Base-by-base conservation (phyloP, 2,329 filamentous ascomycete species). In the Periconia digitata region DNA sequence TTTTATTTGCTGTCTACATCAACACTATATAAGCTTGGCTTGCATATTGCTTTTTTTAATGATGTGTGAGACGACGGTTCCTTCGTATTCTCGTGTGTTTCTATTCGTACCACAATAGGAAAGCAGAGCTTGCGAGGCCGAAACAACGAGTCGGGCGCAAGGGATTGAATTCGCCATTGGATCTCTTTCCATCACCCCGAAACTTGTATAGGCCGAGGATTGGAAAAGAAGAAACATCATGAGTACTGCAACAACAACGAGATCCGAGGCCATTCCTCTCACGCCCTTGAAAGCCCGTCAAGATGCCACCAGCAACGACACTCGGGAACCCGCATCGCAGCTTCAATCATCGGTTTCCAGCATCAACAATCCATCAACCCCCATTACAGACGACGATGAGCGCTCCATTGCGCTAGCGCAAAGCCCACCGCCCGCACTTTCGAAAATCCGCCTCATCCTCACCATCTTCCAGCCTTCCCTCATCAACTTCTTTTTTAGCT, bases 401-500 rank as follows among this genome's bases (percentile, higher is more conserved):
- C 32, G 32, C 35, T 36, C 32, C 18, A 35, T 45, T n/a, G 47
- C 47, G 6, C 27, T 45, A n/a, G 47, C 47, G 36, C 47, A 45
- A 18, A 41, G 16, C 24, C 15, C 43, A 15, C 51, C 40, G 38
- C 21, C 50, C 4, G 43, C 39, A 10, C 40, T 40, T 6, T 55
- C 59, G 1, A 60, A 48, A 15, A 32, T 56, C 8, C 52, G 49
- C 6, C 43, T 52, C 8, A 45, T 52, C 36, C 49, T 64, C 13
- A 57, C 56, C 24, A 60, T 65, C 40, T 53, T 64, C 40, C 49
- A 49, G 15, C 60, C 60, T 3, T 58, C 60, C 13, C 52, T 63
- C 17, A 56, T 67, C 21, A 59, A 60, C 27, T 69, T 67, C 47
- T 53, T 63, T 13, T 49, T 55, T n/a, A 62, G 56, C 38, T 66